phyloP scores from a whole-genome alignment of 2,329 filamentous ascomycete genomes.

The Grosmannia serpens region DNA sequence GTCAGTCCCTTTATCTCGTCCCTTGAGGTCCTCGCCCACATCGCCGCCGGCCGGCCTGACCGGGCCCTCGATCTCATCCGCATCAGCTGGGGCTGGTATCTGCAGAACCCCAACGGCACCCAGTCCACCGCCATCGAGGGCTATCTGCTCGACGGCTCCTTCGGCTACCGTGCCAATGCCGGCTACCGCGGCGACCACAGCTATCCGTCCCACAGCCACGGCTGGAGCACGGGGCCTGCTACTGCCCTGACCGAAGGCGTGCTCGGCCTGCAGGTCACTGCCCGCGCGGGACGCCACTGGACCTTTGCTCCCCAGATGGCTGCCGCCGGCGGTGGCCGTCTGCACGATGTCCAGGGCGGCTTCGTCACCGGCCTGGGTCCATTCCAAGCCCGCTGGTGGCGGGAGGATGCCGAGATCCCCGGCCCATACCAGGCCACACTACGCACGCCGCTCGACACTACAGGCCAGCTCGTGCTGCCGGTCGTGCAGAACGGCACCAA shows the following conservation, averaged over 20 bases:
- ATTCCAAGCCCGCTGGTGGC: slow-evolving; percentile 19
- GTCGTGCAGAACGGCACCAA: slow-evolving; percentile 5
- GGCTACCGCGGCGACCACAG: slow-evolving; percentile 40
- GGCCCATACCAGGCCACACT: slow-evolving; percentile 14
- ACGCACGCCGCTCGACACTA: slow-evolving; percentile 15
- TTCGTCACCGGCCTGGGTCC: slow-evolving; percentile 4
- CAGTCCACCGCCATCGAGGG: slow-evolving; percentile 48
- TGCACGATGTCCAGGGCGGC: slow-evolving; percentile 5
- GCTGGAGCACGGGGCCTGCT: slow-evolving; percentile 33
- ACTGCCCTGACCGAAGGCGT: slow-evolving; percentile 26
- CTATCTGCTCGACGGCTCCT: slow-evolving; percentile 41
- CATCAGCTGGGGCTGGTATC: slow-evolving; percentile 48
- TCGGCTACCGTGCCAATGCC: slow-evolving; percentile 40
- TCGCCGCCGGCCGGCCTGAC: slow-evolving; percentile 31
- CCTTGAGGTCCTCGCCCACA: slow-evolving; percentile 47
- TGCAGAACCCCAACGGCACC: slow-evolving; percentile 44
- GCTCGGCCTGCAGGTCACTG: slow-evolving; percentile 28
- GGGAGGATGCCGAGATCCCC: background rate
- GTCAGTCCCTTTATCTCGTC: slow-evolving; percentile 47
- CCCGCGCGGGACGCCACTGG: slow-evolving; percentile 5
- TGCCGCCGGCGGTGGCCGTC: background rate
- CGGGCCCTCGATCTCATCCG: slow-evolving; percentile 46
- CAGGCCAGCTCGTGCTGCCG: slow-evolving; percentile 16
- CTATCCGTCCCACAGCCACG: slow-evolving; percentile 30
- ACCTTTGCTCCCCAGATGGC: slow-evolving; percentile 8